phyloP scores from a whole-genome alignment of 306 rosid genomes.

The Inga leiocalycina region DNA sequence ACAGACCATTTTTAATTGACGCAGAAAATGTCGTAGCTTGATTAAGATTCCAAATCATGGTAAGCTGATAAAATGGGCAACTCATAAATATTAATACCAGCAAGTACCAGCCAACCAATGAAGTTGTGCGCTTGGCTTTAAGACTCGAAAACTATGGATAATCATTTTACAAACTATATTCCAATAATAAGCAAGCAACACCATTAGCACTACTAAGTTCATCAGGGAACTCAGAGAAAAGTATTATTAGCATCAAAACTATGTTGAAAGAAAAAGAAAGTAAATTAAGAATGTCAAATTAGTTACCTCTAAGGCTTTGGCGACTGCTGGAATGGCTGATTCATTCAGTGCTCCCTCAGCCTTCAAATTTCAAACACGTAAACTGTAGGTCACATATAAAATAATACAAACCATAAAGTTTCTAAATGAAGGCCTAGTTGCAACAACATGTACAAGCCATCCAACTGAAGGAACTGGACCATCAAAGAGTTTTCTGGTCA shows the following conservation, averaged over 20 bases:
- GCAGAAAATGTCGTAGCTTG: background rate
- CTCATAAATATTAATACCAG: background rate
- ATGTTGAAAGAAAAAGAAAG: background rate
- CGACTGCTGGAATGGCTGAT: conserved; percentile 50
- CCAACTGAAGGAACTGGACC: background rate
- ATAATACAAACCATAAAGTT: background rate
- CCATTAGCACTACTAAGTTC: background rate
- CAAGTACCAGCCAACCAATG: background rate
- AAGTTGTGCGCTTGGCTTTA: background rate
- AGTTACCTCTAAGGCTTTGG: conserved; percentile 53
- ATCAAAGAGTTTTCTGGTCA: background rate
- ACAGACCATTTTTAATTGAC: background rate
- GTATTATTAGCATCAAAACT: background rate
- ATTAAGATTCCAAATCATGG: background rate
- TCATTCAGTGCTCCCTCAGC: conserved; percentile 78
- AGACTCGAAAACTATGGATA: background rate
- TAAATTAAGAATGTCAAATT: background rate
- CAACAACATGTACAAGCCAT: background rate
- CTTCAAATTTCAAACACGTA: conserved; percentile 39
- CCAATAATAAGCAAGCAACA: background rate
- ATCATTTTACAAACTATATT: background rate
- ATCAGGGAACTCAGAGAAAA: background rate
- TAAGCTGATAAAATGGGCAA: background rate
- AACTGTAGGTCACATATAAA: conserved; percentile 2
- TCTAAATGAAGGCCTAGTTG: background rate